Evolutionary conservation across 176 grass and related monocot genomes (phyloP).

Genomic region (Thinopyrum elongatum): DNA sequence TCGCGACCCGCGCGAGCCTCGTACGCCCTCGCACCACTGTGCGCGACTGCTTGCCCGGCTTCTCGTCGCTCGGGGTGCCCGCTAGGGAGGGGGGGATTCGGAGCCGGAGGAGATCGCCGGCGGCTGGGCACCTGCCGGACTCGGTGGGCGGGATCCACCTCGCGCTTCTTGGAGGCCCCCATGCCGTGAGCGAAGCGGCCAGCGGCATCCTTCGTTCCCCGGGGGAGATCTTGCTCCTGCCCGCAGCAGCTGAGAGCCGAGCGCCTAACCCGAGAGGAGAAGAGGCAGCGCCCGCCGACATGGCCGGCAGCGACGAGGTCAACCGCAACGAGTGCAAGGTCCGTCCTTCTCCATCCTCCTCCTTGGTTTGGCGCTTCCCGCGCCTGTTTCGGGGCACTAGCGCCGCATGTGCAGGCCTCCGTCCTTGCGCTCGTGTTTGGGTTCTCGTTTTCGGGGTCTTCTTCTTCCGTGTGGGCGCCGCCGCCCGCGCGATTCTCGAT

Average conservation of each 20-base stretch:
- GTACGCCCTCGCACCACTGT: background rate
- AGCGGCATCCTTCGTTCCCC: constrained; percentile 10
- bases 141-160: constrained; percentile 10
- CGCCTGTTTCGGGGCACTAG: constrained; percentile 9
- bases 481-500: constrained; percentile 10
- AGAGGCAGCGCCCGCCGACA: constrained; percentile 19
- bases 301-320: constrained; percentile 98
- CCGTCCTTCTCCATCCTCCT: background rate
- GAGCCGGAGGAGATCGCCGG: constrained; percentile 16
- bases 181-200: constrained; percentile 1
- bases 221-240: constrained; percentile 17
- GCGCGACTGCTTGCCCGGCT: constrained; percentile 2
- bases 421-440: constrained; percentile 17
- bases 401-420: background rate
- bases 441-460: constrained; percentile 21
- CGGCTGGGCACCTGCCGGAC: background rate
- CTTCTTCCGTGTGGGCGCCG: constrained; percentile 20
- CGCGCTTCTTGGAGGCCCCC: background rate
- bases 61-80: background rate
- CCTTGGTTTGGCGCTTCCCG: background rate
- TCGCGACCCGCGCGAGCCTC: background rate
- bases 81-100: background rate
- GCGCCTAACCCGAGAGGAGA: background rate
- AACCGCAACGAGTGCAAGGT: constrained; percentile 99
- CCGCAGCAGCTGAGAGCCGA: background rate